Conservation (phyloP, 2,329 filamentous ascomycete genomes). For the Scolecobasidium constrictum region DNA sequence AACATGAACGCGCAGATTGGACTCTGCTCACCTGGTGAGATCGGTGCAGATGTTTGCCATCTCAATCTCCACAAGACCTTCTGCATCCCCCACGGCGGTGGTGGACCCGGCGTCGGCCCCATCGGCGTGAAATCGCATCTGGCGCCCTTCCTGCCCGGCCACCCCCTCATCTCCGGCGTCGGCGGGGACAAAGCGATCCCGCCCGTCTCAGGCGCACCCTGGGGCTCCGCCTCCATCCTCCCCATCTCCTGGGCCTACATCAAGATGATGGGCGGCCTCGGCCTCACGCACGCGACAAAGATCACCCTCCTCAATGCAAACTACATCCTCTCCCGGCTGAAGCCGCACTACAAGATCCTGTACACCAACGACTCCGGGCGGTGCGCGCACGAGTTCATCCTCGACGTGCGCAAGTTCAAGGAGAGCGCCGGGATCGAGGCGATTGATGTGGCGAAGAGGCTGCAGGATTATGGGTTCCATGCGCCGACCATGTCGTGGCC, state of each 20-base stretch:
- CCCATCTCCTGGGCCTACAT: conserved; percentile 95
- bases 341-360: conserved; percentile 78
- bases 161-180: conserved; percentile 46
- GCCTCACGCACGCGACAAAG: conserved; percentile 81
- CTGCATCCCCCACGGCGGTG: conserved; percentile 93
- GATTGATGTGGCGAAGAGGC: conserved; percentile 89
- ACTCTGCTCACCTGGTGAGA: conserved; percentile 85
- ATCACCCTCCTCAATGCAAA: conserved; percentile 93
- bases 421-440: conserved; percentile 75
- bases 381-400: conserved; percentile 95
- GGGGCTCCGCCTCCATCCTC: conserved; percentile 82
- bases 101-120: conserved; percentile 85
- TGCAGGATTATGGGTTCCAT: conserved; percentile 97
- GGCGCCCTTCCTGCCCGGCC: conserved; percentile 61
- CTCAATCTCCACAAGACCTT: conserved; percentile 98
- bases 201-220: conserved; percentile 71
- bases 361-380: conserved; percentile 83
- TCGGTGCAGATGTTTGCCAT: conserved; percentile 94
- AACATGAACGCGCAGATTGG: conserved; percentile 99
- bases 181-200: conserved; percentile 49
- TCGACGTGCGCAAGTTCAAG: conserved; percentile 78
- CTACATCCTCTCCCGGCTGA: conserved; percentile 83
- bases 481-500: conserved; percentile 97
- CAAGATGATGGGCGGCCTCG: conserved; percentile 77
- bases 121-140: conserved; percentile 85